Percentiles rank a stretch among this genome's conserved stretches.
Evolutionary conservation across 176 grass and related monocot genomes (phyloP).

Genomic region (Zizania latifolia): DNA sequence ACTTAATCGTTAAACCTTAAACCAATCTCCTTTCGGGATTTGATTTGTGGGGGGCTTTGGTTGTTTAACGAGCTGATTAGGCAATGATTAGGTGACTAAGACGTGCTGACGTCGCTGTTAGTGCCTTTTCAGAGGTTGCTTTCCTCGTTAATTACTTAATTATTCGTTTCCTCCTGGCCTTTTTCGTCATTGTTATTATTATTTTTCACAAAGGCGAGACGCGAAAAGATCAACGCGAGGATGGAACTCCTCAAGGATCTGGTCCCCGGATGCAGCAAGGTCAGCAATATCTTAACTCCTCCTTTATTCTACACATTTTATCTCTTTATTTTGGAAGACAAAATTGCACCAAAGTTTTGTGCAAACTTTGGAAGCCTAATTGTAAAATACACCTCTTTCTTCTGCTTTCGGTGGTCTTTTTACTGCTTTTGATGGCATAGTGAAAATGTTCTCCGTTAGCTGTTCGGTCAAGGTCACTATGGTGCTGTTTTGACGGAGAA

Average conservation of each 20-base stretch:
- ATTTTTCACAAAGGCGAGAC: constrained; percentile 38
- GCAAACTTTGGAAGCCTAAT: too few relatives aligned
- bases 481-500: too few relatives aligned
- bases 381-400: background rate
- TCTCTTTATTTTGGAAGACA: background rate
- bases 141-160: constrained; percentile 26
- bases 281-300: constrained; percentile 8
- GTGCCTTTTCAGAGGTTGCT: constrained; percentile 21
- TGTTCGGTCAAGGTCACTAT: background rate
- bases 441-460: background rate
- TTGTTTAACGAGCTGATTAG: background rate
- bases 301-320: background rate
- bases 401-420: constrained; percentile 30
- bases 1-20: background rate
- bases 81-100: constrained; percentile 51
- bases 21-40: background rate
- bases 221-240: constrained; percentile 83
- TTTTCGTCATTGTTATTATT: background rate
- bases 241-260: constrained; percentile 91
- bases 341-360: background rate
- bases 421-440: constrained; percentile 15
- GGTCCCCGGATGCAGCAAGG: constrained; percentile 88
- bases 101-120: constrained; percentile 13
- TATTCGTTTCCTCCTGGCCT: constrained; percentile 3
- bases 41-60: too few relatives aligned